These are phyloP conservation scores for Podosphaera fusca DNA, from an alignment of 2,329 filamentous ascomycete species.

Conservation along the genomic window DNA sequence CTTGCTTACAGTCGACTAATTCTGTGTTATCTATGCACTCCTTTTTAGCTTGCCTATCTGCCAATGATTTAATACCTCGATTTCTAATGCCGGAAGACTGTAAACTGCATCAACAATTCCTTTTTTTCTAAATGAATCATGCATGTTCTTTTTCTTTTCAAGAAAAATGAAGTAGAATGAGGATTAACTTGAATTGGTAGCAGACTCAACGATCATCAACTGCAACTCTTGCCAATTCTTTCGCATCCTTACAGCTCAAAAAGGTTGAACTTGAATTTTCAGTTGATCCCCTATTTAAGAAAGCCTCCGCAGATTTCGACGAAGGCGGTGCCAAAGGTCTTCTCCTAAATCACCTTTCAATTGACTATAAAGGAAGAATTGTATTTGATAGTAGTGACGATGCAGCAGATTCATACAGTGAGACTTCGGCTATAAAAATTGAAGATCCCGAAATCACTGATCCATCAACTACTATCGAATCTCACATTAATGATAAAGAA, in stretches of 20 bases:
- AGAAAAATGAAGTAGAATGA: too few relatives aligned
- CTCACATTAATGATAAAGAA: conserved; percentile 23
- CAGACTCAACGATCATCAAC: conserved; percentile 60
- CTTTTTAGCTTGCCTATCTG: too few relatives aligned
- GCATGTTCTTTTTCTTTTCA: too few relatives aligned
- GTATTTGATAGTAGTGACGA: conserved; percentile 98
- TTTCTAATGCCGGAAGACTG: too few relatives aligned
- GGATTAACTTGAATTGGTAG: background rate
- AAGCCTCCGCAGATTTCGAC: conserved; percentile 93
- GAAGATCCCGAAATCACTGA: conserved; percentile 33
- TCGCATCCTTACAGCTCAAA: conserved; percentile 73
- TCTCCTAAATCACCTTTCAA: conserved; percentile 86
- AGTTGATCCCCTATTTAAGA: conserved; percentile 97
- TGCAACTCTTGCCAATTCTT: conserved; percentile 75
- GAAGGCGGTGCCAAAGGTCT: conserved; percentile 93
- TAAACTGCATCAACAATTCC: too few relatives aligned
- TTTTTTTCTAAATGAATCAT: too few relatives aligned
- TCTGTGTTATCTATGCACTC: too few relatives aligned
- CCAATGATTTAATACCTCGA: too few relatives aligned
- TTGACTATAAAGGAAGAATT: conserved; percentile 75
- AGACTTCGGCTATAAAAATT: conserved; percentile 11
- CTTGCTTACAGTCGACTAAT: too few relatives aligned
- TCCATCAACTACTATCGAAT: conserved; percentile 18
- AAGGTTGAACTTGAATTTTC: conserved; percentile 95
- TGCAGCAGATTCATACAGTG: conserved; percentile 27